phyloP scores from a whole-genome alignment of 2,329 filamentous ascomycete genomes.

The Penicillium hordei region DNA sequence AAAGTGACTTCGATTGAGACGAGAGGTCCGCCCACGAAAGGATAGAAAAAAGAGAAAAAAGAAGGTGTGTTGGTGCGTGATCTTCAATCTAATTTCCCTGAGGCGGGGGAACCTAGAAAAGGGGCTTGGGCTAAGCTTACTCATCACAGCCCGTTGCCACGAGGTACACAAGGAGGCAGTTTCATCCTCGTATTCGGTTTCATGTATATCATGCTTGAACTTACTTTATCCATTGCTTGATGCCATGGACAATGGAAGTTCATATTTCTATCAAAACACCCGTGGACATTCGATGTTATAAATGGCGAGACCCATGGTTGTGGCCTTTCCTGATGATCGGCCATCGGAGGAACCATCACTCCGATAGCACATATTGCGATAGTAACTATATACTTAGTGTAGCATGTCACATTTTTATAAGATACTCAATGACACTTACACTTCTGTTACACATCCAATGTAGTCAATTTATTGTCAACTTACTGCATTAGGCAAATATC shows the following conservation, averaged over 20 bases:
- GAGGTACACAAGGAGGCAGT: conserved; percentile 10
- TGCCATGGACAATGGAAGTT: not conserved
- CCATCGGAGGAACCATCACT: not conserved
- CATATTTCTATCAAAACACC: not conserved
- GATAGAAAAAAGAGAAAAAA: conserved; percentile 15
- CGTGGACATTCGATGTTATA: not conserved
- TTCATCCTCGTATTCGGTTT: conserved; percentile 11
- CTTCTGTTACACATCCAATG: not conserved
- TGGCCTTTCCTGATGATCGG: not conserved
- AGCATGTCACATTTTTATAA: not conserved
- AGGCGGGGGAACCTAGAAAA: conserved; percentile 34
- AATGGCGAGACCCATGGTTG: conserved; percentile 7
- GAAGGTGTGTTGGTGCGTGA: conserved; percentile 7
- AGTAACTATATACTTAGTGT: no score
- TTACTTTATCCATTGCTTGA: not conserved
- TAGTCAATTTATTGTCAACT: not conserved
- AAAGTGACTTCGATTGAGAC: not conserved
- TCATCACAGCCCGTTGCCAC: not conserved
- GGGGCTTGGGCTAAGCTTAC: conserved; percentile 35
- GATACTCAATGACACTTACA: not conserved
- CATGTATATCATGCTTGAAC: not conserved
- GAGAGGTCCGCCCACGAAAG: conserved; percentile 1
- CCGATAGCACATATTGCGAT: not conserved
- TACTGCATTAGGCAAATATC: no score
- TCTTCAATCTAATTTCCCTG: conserved; percentile 15